Percentiles rank a stretch among this genome's conserved stretches.
Evolutionary conservation across 495 filamentous ascomycete genomes (phyloP).

Genomic region (Penicillium goetzii): DNA sequence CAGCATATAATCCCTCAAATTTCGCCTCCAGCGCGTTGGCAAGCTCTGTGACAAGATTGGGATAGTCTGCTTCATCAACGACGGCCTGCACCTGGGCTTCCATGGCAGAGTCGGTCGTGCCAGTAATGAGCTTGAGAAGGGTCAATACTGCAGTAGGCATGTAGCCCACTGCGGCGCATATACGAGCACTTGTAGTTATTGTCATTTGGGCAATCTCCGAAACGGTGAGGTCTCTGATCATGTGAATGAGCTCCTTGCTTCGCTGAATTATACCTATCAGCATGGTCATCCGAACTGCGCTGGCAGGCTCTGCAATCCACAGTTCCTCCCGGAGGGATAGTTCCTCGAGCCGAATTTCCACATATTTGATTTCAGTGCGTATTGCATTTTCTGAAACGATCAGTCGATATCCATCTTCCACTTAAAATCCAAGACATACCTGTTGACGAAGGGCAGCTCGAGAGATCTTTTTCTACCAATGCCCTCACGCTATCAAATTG

Average conservation of each 20-base stretch:
- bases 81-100: background rate
- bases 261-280: background rate
- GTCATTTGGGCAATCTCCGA: background rate
- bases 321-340: slow-evolving; percentile 1
- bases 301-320: background rate
- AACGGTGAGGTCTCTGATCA: background rate
- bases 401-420: background rate
- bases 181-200: background rate
- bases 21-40: background rate
- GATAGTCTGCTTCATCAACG: background rate
- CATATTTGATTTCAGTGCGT: background rate
- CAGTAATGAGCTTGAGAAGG: background rate
- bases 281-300: background rate
- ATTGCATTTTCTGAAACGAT: background rate
- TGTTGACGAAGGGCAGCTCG: background rate
- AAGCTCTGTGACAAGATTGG: background rate
- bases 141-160: background rate
- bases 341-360: slow-evolving; percentile 1
- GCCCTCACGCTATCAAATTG: background rate
- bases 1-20: background rate
- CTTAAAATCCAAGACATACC: background rate
- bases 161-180: background rate
- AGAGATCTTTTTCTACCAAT: background rate
- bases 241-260: background rate
- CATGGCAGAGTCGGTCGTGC: background rate